These are phyloP conservation scores for Fusarium tanahbumbuense DNA, from an alignment of 2,329 filamentous ascomycete genomes.

Conservation along the genomic window DNA sequence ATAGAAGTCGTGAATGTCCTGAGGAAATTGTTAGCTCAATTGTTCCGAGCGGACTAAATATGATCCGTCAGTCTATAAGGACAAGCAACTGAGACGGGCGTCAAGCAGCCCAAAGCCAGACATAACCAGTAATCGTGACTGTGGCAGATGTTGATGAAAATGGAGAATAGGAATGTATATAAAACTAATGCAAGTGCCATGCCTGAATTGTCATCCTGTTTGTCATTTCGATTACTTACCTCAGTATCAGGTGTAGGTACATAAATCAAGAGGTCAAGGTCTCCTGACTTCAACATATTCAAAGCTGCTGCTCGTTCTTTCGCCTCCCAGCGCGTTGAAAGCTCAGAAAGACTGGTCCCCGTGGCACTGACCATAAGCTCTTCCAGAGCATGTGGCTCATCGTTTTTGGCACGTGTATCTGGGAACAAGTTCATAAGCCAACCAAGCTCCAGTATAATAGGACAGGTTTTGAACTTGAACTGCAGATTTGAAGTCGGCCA, in stretches of 20 bases:
- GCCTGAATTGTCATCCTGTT: neutral
- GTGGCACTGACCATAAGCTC: neutral
- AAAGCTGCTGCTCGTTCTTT: neutral
- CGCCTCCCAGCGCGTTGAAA: neutral
- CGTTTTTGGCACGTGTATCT: neutral
- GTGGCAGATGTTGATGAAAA: neutral
- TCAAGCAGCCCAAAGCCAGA: neutral
- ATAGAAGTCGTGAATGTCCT: conserved; percentile 28
- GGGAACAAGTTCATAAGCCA: neutral
- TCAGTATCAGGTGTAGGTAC: neutral
- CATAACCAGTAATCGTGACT: neutral
- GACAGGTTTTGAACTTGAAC: neutral
- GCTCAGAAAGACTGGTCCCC: neutral
- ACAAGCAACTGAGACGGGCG: neutral
- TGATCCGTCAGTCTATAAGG: neutral
- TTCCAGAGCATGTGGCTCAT: neutral
- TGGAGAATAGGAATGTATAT: neutral
- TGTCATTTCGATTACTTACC: neutral
- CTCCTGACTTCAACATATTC: neutral
- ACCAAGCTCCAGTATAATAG: conserved; percentile 1
- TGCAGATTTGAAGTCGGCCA: neutral
- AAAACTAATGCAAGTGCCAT: neutral
- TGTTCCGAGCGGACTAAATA: conserved; percentile 22
- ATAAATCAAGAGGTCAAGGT: conserved; percentile 11
- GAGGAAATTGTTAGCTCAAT: conserved; percentile 38